phyloP scores from a whole-genome alignment of 257 asterid genomes.

The Gardenia jasminoides region DNA sequence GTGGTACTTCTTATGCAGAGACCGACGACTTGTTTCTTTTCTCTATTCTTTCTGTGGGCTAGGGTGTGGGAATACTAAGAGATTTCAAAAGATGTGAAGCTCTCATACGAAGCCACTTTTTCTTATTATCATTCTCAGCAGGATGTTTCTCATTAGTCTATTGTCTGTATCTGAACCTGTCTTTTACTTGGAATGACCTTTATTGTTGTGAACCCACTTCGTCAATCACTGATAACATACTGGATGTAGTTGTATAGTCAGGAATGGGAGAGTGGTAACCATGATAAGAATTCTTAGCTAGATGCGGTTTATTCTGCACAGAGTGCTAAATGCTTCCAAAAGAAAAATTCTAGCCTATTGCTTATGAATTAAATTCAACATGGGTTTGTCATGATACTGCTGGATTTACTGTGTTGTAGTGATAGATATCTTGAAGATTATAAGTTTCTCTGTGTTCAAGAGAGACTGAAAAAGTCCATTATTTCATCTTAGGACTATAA shows the following conservation, averaged over 20 bases:
- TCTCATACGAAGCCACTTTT: background rate
- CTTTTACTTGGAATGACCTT: background rate
- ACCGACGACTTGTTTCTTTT: background rate
- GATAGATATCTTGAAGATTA: background rate
- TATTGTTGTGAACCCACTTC: background rate
- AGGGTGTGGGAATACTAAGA: background rate
- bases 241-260: background rate
- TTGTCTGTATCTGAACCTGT: background rate
- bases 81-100: background rate
- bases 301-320: background rate
- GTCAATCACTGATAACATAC: background rate
- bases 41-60: background rate
- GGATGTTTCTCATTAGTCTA: background rate
- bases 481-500: background rate
- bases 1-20: background rate
- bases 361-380: background rate
- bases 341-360: background rate
- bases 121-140: background rate
- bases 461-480: too few species aligned
- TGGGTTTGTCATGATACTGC: background rate
- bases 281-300: background rate
- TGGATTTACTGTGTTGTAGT: background rate
- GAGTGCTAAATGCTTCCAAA: background rate
- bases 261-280: background rate
- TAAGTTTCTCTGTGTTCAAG: background rate